Percentiles rank a stretch among this genome's conserved stretches.
Conservation (phyloP, 768 basidiomycete species). For the Boletus tylopilopsis region DNA sequence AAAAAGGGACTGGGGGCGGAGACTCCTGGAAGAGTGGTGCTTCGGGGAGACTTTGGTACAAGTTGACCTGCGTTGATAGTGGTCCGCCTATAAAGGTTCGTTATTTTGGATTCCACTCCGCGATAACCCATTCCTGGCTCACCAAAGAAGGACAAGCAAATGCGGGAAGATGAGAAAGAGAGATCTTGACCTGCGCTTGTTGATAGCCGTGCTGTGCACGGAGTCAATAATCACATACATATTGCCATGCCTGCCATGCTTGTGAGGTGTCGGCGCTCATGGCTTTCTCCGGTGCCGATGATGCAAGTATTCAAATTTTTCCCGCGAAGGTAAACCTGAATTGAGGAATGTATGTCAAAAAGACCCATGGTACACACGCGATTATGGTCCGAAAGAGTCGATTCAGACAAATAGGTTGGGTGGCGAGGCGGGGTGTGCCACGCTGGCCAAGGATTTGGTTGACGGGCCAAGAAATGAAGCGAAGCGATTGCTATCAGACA, state of each 20-base stretch:
- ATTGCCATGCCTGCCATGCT: slow-evolving; percentile 25
- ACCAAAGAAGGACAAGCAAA: slow-evolving; percentile 21
- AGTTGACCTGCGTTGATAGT: slow-evolving; percentile 17
- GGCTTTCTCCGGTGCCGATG: slow-evolving; percentile 26
- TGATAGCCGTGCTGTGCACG: slow-evolving; percentile 32
- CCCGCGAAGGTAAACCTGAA: slow-evolving; percentile 26
- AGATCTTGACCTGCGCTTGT: slow-evolving; percentile 28
- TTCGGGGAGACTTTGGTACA: slow-evolving; percentile 15
- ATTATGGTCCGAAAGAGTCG: not conserved
- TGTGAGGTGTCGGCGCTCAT: slow-evolving; percentile 29
- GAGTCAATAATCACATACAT: slow-evolving; percentile 22
- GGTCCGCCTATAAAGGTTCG: slow-evolving; percentile 25
- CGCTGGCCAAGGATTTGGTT: not conserved
- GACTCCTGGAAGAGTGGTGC: slow-evolving; percentile 9
- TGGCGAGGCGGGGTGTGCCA: not conserved
- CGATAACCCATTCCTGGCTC: slow-evolving; percentile 20
- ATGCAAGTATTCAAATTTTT: slow-evolving; percentile 9
- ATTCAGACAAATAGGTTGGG: not conserved
- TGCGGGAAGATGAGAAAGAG: slow-evolving; percentile 14
- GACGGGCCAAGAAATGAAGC: not conserved
- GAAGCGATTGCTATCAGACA: slow-evolving; percentile 6
- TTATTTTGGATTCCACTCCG: slow-evolving; percentile 26
- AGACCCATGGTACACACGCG: no score
- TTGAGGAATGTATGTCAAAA: no score
- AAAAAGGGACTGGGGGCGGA: slow-evolving; percentile 7